Evolutionary conservation across 805 yeast species (phyloP).

Genomic region (Ogataea naganishii): DNA sequence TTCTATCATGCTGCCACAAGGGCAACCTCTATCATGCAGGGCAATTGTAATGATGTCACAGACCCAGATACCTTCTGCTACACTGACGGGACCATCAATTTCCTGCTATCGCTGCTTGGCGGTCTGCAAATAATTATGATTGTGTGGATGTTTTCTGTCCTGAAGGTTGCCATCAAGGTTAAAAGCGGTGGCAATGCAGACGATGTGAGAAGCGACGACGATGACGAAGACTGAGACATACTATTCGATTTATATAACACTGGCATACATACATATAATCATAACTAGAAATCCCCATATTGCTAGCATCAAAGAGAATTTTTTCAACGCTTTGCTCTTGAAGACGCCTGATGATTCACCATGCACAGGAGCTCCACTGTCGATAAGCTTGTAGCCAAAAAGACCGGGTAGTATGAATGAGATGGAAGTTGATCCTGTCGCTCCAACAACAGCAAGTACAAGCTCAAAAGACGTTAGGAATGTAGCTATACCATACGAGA

Average conservation of each 20-base stretch:
- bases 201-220: slow-evolving; percentile 80
- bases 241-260: slow-evolving; percentile 8
- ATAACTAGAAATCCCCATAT: slow-evolving; percentile 49
- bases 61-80: slow-evolving; percentile 34
- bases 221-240: slow-evolving; percentile 30
- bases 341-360: slow-evolving; percentile 12
- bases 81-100: slow-evolving; percentile 33
- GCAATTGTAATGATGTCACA: slow-evolving; percentile 27
- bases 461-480: slow-evolving; percentile 56
- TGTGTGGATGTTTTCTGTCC: slow-evolving; percentile 70
- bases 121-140: slow-evolving; percentile 58
- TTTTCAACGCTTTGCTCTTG: slow-evolving; percentile 3
- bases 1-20: slow-evolving; percentile 48
- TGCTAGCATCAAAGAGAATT: slow-evolving; percentile 29
- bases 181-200: slow-evolving; percentile 70
- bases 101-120: slow-evolving; percentile 47
- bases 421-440: slow-evolving; percentile 76
- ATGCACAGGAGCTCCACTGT: slow-evolving; percentile 6
- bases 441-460: slow-evolving; percentile 68
- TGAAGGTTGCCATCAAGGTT: slow-evolving; percentile 62
- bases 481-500: slow-evolving; percentile 49
- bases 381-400: slow-evolving; percentile 58
- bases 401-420: slow-evolving; percentile 73
- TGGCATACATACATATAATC: slow-evolving; percentile 44
- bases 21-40: slow-evolving; percentile 37